Evolutionary conservation across 768 basidiomycete species (phyloP), one percentile per base, ranked within the genome.

Genomic region (Psilocybe subaeruginosa): DNA sequence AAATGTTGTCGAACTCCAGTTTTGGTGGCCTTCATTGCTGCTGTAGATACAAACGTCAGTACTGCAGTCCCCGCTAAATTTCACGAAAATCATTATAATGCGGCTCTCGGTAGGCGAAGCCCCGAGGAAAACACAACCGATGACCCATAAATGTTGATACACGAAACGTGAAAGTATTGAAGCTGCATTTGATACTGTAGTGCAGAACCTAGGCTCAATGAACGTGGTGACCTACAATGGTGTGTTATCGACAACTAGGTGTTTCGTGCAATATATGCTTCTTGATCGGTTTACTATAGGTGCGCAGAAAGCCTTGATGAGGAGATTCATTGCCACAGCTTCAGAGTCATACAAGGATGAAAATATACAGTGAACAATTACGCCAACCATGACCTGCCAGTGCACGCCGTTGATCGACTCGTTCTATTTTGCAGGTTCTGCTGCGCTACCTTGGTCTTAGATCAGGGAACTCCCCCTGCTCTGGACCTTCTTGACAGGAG

Each of bases 141-240:
- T 31, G 45, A 60, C 3, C 69, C 59, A 1, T 71, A 69, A 61
- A 72, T 14, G 66, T 82, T 41, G 78, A 84, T 56, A 76, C 76
- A 19, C 69, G 23, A 61, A 69, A 33, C 68, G 65, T 0, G 67
- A 66, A 14, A 75, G 77, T 23, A 73, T 82, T 49, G 62, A 58
- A 23, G 54, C 63, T 0, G 80, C 76, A 1, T 83, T 83, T 64
- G 69, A 69, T n/a, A 52, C 63, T 41, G 76, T 78, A 9, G 64
- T 74, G 23, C 66, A 69, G 47, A 68, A 70, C 8, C 76, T 83
- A 51, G 82, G 80, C 7, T 69, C 74, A 12, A 64, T 82, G 4
- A 81, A 80, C 45, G 69, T 82, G 45, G 80, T 84, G 6, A 69
- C 81, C 43, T 82, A 77, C 64, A 83, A 82, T 61, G 81, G 81